Evolutionary conservation across 176 grass and related monocot species (phyloP), one percentile per base, ranked within the genome.

Genomic region (Neostapfia colusana): DNA sequence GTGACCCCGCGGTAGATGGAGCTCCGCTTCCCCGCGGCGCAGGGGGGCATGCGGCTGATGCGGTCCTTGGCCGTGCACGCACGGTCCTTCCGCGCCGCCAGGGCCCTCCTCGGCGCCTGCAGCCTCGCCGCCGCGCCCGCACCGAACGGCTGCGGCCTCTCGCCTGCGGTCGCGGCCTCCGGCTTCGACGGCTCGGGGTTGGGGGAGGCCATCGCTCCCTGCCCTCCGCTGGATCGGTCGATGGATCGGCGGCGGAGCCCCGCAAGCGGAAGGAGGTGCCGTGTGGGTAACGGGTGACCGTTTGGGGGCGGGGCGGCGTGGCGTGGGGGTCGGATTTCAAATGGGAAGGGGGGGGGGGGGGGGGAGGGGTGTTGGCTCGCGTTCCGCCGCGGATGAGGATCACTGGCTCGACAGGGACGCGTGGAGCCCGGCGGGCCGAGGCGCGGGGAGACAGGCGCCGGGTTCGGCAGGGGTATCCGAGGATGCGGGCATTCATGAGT

Each of bases 1-100:
- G 96, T 99, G 73, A 99, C 96, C 21, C 92, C 96, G 55, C 96
- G 82, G 77, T 99, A 99, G 92, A 99, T 99, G 76, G 96, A 99
- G 87, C 92, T 99, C 65, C 96, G 87, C 80, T 99, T 99, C 59
- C 96, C 96, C 10, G 96, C 96, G 70, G 88, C 92, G 63, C 96
- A 95, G 35, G 96, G 96, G 24, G 92, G 85, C 92, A 99, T 99
- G 68, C 96, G 96, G 83, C 96, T 99, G 89, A 99, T 99, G 76
- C 96, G 85, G 66, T 99, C 96, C 92, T 99, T 99, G 70, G 96
- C 96, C 48, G 92, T 99, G 72, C 96, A 99, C 27, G 87, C 87
- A 53, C 95, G 84, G 74, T 99, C 96, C 89, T 99, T 99, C 45
- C 92, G 79, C 79, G 16, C 71, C 7, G 83, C 77, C 20, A 55